These are phyloP conservation scores for Leptoxyphium fumago DNA, from an alignment of 2,329 filamentous ascomycete genomes.

Conservation along the genomic window DNA sequence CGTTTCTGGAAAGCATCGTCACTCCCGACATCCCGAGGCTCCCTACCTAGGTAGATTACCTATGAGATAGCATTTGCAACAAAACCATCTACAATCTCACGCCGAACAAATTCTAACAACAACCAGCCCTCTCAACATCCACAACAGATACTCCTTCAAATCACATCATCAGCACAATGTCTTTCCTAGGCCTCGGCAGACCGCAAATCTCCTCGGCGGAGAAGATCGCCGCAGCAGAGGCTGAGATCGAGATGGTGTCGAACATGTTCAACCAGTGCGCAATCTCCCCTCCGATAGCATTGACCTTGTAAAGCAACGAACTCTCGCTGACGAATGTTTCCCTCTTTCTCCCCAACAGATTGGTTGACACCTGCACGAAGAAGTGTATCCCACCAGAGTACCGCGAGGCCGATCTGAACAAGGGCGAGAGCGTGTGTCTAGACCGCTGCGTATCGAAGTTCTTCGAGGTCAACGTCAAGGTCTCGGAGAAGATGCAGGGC, in stretches of 20 bases:
- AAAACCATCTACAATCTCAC: constrained; percentile 1
- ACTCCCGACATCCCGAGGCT: no score
- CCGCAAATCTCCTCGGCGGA: constrained; percentile 87
- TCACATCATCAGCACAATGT: constrained; percentile 37
- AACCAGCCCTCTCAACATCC: background rate
- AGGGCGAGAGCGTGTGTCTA: constrained; percentile 95
- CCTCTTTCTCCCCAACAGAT: constrained; percentile 16
- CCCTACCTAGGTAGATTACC: no score
- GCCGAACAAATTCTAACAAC: background rate
- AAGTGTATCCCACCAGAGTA: constrained; percentile 91
- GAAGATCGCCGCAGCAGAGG: constrained; percentile 92
- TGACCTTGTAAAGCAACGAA: no score
- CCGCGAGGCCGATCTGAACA: constrained; percentile 93
- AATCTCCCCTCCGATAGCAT: background rate
- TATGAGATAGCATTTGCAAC: background rate
- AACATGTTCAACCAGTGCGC: constrained; percentile 94
- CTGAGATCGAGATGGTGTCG: constrained; percentile 92
- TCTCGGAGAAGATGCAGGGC: constrained; percentile 89
- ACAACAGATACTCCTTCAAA: constrained; percentile 1
- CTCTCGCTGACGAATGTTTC: background rate
- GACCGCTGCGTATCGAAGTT: constrained; percentile 97
- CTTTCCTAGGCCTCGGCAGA: constrained; percentile 52
- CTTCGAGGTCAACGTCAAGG: constrained; percentile 96
- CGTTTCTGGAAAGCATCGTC: no score
- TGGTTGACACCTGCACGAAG: constrained; percentile 76